A percentile compares a stretch with the other conserved stretches of the same genome.
Conservation (phyloP, 352 stramenopile genomes). For the Pythium phragmitis region DNA sequence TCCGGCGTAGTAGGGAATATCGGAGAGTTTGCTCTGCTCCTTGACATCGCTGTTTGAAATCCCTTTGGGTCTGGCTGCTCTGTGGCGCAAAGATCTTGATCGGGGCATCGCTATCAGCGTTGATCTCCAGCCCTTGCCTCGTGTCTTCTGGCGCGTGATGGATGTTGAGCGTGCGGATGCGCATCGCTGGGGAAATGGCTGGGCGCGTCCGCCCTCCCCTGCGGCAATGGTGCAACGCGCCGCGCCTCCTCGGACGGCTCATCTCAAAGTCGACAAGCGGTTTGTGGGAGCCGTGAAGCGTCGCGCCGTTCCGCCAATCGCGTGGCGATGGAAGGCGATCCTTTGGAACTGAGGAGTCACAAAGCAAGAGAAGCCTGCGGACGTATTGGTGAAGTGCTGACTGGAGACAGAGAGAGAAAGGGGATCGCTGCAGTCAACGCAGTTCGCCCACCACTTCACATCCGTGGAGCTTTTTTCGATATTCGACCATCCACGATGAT, state of each 20-base stretch:
- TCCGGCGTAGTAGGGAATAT: background rate
- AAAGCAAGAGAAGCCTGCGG: background rate
- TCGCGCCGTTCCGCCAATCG: conserved; percentile 9
- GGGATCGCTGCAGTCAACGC: too few species aligned
- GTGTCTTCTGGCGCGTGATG: background rate
- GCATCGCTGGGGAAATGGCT: conserved; percentile 9
- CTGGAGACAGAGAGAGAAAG: background rate
- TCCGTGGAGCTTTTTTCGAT: background rate
- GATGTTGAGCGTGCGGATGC: conserved; percentile 14
- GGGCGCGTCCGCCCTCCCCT: too few species aligned
- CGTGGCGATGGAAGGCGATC: background rate
- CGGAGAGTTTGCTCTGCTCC: background rate
- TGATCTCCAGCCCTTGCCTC: too few species aligned
- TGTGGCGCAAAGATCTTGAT: background rate
- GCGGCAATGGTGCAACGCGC: too few species aligned
- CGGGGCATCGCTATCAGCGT: too few species aligned
- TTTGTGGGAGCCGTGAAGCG: background rate
- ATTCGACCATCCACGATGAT: background rate
- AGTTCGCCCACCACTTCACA: background rate
- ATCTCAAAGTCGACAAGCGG: background rate
- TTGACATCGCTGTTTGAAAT: background rate
- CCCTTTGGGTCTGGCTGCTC: too few species aligned
- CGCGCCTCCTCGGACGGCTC: background rate
- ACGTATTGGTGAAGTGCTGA: background rate
- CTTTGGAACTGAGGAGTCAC: background rate